Evolutionary conservation across 139 green algal genomes (phyloP), one percentile per base, ranked within the genome.

Genomic region (Cymbomonas tetramitiformis): DNA sequence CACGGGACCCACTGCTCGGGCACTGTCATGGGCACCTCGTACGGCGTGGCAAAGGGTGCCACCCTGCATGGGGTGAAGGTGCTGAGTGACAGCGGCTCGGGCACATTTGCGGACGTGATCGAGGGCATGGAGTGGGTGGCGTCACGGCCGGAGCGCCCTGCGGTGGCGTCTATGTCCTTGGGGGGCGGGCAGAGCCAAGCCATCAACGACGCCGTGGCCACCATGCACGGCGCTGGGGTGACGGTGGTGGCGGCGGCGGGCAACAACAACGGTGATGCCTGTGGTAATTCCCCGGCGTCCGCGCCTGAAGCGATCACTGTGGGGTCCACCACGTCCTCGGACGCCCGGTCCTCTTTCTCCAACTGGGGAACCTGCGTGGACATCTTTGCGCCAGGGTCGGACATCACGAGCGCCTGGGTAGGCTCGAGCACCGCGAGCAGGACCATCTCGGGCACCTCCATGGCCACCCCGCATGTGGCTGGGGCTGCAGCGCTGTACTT

Each of bases 401-500:
- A 21, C 30, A 32, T 67, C 5, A n/a, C 10, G 29, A 29, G 7
- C 29, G 50, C 50, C n/a, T 64, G 46, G 46, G 29, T 21, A 10
- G 38, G 12, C 21, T 30, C 15, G 25, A 30, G 61, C 55, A 29
- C 48, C 12, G 46, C 48, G 4, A 41, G 15, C 28, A 12, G 28
- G 12, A 29, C 10, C 4, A 29, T 56, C 51, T 51, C 25, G 2
- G 80, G 71, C 25, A 79, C 71, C 0, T 78, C 64, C 41, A 79
- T 79, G 75, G 71, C 76, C 2, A 75, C 69, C 30, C 79, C 80
- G 0, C 72, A 81, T 38, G 80, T 83, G 1, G 67, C 68, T 3
- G 80, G 80, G 2, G 79, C 79, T 4, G 70, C 69, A 1, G 80
- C 80, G 2, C 61, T 74, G 10, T 86, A 84, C 69, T 38, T 85